phyloP scores from a whole-genome alignment of 768 basidiomycete species.

The Pleurotus eryngii region DNA sequence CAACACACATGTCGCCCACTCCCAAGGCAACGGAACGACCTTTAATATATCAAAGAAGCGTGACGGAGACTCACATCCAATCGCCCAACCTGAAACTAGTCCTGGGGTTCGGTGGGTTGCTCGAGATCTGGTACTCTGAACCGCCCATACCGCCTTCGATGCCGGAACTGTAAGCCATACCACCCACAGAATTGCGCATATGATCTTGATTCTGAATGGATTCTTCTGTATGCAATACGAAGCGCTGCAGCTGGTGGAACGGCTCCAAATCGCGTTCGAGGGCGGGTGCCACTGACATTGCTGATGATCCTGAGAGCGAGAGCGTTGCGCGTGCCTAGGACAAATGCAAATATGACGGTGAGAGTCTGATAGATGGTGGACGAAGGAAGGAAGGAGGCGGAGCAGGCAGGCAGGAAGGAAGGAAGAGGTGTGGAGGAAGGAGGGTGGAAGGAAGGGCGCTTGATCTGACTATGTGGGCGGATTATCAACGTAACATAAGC shows the following conservation, averaged over 20 bases:
- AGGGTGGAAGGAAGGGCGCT: not conserved
- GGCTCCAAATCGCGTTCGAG: slow-evolving; percentile 64
- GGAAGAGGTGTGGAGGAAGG: not conserved
- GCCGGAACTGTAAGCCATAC: no score
- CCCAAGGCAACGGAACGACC: not conserved
- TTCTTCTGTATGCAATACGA: slow-evolving; percentile 24
- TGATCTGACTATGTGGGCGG: not conserved
- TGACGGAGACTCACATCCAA: slow-evolving; percentile 62
- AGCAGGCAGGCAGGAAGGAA: not conserved
- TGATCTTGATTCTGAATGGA: not conserved
- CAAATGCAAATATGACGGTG: no score
- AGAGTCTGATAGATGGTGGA: not conserved
- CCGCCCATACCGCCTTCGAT: not conserved
- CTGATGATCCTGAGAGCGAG: slow-evolving; percentile 41
- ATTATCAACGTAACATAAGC: not conserved
- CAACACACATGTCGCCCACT: no score
- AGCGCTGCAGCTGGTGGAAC: slow-evolving; percentile 49
- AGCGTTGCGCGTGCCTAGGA: slow-evolving; percentile 54
- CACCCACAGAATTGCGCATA: no score
- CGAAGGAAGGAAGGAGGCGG: not conserved
- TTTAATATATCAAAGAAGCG: not conserved
- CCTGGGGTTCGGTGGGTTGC: slow-evolving; percentile 68
- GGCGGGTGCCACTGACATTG: slow-evolving; percentile 50
- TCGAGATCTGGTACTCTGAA: slow-evolving; percentile 56
- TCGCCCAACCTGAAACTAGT: slow-evolving; percentile 67